Evolutionary conservation across 2,329 filamentous ascomycete species (phyloP), one percentile per base, ranked within the genome.

Genomic region (Emmonsiellopsis sp.): DNA sequence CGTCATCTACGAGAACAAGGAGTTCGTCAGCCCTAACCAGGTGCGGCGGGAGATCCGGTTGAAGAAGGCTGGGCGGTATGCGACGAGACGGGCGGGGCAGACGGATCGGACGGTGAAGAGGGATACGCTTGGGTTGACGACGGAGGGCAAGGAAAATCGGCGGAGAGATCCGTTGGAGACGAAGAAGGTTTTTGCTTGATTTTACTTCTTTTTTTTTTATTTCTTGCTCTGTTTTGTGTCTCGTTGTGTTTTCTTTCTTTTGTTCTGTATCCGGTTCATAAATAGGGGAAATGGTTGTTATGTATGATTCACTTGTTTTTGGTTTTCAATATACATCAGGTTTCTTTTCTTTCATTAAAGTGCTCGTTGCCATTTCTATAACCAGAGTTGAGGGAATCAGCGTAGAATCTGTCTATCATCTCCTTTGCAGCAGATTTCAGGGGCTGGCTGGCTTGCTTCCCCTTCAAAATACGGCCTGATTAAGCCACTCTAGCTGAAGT

Each of bases 1-100:
- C 2, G 89, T 97, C 59, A 94, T 98, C 66, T 98, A 95, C 74
- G 89, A 97, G 77, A 97, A 97, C 76, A 93, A 89, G 78, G 86
- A 95, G 70, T 98, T 95, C 64, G 88, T 98, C 52, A 93, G 87
- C 61, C 93, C 93, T 8, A 98, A 98, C 80, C 89, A 96, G 73
- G 83, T 97, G 59, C 80, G 93, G 60, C 79, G 89, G 41, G 93
- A 97, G 59, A 71, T 95, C 61, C 79, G 89, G 62, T 77, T 82
- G 71, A 77, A 80, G 61, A 90, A 89, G 76, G 89, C 91, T 0
- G 80, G 82, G 48, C 83, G 83, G 61, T 92, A 94, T 74, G 87
- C 88, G 61, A 78, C 79, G 53, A 80, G 93, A 56, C 82, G 84
- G 32, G 90, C 95, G 66, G 83, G 86, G 62, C 76, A 80, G 60